These are phyloP conservation scores for Suillus brevipes DNA, from an alignment of 768 basidiomycete genomes.

Conservation along the genomic window DNA sequence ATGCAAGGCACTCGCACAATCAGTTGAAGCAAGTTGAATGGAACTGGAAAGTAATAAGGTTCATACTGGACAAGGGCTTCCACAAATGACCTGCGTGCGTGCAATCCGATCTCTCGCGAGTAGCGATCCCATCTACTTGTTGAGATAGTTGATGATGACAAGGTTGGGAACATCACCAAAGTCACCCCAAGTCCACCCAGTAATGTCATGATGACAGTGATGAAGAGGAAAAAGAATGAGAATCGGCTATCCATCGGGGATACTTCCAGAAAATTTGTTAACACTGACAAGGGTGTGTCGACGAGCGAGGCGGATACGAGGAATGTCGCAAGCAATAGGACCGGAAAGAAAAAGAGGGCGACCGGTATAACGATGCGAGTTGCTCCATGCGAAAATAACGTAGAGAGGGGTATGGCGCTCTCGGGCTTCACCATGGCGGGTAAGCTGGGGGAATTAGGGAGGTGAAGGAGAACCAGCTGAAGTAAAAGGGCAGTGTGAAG, in stretches of 20 bases:
- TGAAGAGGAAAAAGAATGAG: conserved; percentile 40
- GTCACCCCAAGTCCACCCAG: conserved; percentile 34
- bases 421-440: conserved; percentile 42
- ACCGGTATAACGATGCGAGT: conserved; percentile 39
- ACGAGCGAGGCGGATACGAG: conserved; percentile 50
- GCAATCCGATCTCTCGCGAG: conserved; percentile 40
- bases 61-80: conserved; percentile 37
- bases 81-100: conserved; percentile 44
- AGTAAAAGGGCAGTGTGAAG: conserved; percentile 40
- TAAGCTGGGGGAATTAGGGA: conserved; percentile 45
- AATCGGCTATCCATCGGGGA: conserved; percentile 51
- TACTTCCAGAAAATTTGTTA: conserved; percentile 16
- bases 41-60: conserved; percentile 49
- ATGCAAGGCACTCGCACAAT: conserved; percentile 3
- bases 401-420: conserved; percentile 44
- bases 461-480: conserved; percentile 47
- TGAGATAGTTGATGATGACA: conserved; percentile 6
- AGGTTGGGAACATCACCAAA: conserved; percentile 28
- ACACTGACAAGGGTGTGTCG: conserved; percentile 33
- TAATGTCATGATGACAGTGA: conserved; percentile 36
- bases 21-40: conserved; percentile 46
- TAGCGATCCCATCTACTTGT: conserved; percentile 49
- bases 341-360: conserved; percentile 49
- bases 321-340: conserved; percentile 41
- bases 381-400: conserved; percentile 42